Percentiles rank a stretch among this genome's conserved stretches.
Conservation (phyloP, 2,329 filamentous ascomycete genomes). For the Chaetomiaceae sp. region DNA sequence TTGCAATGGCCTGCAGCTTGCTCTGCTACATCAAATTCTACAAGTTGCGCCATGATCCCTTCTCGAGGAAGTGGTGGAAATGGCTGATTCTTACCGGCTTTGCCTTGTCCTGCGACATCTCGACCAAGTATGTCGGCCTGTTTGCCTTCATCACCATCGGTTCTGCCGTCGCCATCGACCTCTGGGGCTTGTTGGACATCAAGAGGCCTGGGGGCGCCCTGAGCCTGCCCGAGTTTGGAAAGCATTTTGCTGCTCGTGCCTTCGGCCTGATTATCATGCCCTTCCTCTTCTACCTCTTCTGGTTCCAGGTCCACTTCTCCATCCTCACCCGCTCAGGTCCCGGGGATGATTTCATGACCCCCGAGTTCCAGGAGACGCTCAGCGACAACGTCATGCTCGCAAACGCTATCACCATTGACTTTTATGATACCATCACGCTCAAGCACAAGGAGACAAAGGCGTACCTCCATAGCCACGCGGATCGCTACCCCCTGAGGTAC, state of each 20-base stretch:
- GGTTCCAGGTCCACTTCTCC: constrained; percentile 99
- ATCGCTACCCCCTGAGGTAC: constrained; percentile 87
- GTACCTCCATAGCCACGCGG: constrained; percentile 89
- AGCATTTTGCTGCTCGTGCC: constrained; percentile 86
- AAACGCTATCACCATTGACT: constrained; percentile 80
- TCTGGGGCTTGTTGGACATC: constrained; percentile 91
- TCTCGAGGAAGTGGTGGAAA: constrained; percentile 98
- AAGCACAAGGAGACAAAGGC: constrained; percentile 97
- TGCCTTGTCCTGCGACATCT: constrained; percentile 93
- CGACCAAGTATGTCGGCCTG: constrained; percentile 93
- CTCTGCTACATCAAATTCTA: constrained; percentile 97
- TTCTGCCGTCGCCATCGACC: constrained; percentile 85
- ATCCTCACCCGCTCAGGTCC: constrained; percentile 85
- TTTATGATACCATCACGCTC: constrained; percentile 82
- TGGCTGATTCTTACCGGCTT: constrained; percentile 96
- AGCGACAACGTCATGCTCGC: constrained; percentile 91
- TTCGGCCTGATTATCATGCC: constrained; percentile 83
- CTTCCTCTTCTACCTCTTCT: constrained; percentile 98
- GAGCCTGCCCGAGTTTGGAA: constrained; percentile 71
- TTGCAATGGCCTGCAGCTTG: constrained; percentile 93
- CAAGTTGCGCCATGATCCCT: constrained; percentile 84
- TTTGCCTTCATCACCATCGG: constrained; percentile 98
- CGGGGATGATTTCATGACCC: constrained; percentile 98
- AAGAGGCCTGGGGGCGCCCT: constrained; percentile 80
- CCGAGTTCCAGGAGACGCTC: constrained; percentile 94